These are phyloP conservation scores for Hygrophoropsis aurantiaca DNA, from an alignment of 768 basidiomycete genomes.

Conservation along the genomic window DNA sequence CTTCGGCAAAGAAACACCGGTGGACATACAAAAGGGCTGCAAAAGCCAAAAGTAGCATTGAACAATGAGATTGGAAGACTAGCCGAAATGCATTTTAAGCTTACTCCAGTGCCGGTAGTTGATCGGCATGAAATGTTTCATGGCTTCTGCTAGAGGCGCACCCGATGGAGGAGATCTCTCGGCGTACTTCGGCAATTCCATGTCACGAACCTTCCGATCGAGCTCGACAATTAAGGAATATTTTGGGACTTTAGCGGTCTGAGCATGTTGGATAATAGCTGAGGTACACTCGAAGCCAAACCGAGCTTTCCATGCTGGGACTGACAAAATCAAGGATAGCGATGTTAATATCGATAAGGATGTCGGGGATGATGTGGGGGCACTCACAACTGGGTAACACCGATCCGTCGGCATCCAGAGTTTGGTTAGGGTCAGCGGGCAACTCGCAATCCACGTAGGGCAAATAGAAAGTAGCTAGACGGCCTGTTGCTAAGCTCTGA, in stretches of 20 bases:
- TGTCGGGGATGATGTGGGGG: neutral
- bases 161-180: constrained; percentile 49
- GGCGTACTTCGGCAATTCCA: constrained; percentile 65
- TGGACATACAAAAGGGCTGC: constrained; percentile 72
- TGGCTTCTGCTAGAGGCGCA: constrained; percentile 55
- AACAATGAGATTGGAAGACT: neutral
- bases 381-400: constrained; percentile 59
- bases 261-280: constrained; percentile 64
- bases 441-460: constrained; percentile 74
- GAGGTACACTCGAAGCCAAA: constrained; percentile 68
- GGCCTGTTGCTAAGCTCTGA: constrained; percentile 69
- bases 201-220: constrained; percentile 65
- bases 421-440: constrained; percentile 59
- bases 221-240: constrained; percentile 63
- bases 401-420: constrained; percentile 57
- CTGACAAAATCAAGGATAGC: constrained; percentile 27
- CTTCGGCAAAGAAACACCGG: constrained; percentile 76
- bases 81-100: constrained; percentile 15
- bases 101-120: constrained; percentile 72
- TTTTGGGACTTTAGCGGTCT: constrained; percentile 63
- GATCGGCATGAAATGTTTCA: constrained; percentile 74
- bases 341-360: neutral
- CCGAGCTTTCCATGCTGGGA: constrained; percentile 69
- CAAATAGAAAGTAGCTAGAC: constrained; percentile 65
- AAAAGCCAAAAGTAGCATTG: neutral